Evolutionary conservation across 495 filamentous ascomycete species (phyloP).

Genomic region (Hypoxylon subgilvum): DNA sequence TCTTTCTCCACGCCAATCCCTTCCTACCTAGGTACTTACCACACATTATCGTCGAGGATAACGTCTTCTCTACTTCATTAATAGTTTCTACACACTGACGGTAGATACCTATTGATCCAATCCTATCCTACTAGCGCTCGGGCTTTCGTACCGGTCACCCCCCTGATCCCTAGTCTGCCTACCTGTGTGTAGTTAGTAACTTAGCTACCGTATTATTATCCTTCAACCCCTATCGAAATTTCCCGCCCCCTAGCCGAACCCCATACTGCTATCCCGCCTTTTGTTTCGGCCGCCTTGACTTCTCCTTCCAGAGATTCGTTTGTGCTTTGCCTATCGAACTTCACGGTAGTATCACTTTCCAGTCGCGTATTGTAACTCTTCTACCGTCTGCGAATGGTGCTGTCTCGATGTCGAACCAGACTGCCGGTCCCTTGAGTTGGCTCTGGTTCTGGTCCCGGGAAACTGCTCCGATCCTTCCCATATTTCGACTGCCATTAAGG

Average conservation of each 20-base stretch:
- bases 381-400: constrained; percentile 24
- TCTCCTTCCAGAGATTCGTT: constrained; percentile 7
- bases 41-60: neutral
- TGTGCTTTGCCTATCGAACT: constrained; percentile 15
- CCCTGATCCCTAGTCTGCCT: constrained; percentile 29
- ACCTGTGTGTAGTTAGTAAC: constrained; percentile 9
- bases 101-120: no score
- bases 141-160: constrained; percentile 22
- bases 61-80: neutral
- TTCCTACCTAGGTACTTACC: no score
- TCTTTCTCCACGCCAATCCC: no score
- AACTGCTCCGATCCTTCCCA: constrained; percentile 20
- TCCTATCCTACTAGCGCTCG: constrained; percentile 27
- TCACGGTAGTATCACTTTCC: constrained; percentile 4
- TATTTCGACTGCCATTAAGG: constrained; percentile 18
- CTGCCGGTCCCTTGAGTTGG: constrained; percentile 38
- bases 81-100: neutral
- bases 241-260: constrained; percentile 32
- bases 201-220: constrained; percentile 19
- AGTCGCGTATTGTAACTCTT: constrained; percentile 3
- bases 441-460: constrained; percentile 34
- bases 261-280: constrained; percentile 34
- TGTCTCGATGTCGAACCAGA: constrained; percentile 40
- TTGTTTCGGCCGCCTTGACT: constrained; percentile 35
- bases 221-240: constrained; percentile 37